These are phyloP conservation scores for Trichoderma simmonsii DNA, from an alignment of 2,329 filamentous ascomycete species.

Conservation along the genomic window DNA sequence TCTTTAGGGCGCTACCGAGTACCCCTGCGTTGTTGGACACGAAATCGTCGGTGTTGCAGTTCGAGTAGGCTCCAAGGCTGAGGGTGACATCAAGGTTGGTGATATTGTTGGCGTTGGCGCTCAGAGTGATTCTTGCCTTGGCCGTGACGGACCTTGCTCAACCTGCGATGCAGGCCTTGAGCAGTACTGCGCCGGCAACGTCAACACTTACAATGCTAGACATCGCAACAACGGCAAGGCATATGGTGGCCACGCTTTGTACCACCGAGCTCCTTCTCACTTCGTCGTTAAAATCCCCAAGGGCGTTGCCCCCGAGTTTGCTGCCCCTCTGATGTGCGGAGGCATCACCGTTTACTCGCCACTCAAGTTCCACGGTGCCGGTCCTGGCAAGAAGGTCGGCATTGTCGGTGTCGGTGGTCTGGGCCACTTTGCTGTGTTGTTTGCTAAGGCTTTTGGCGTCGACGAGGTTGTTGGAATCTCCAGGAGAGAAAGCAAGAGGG, in stretches of 20 bases:
- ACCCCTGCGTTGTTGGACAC: slow-evolving; percentile 58
- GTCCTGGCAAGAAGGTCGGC: slow-evolving; percentile 64
- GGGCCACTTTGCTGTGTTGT: slow-evolving; percentile 66
- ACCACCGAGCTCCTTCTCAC: slow-evolving; percentile 34
- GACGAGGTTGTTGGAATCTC: slow-evolving; percentile 60
- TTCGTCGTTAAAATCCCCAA: slow-evolving; percentile 53
- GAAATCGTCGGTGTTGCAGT: slow-evolving; percentile 62
- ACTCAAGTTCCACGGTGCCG: slow-evolving; percentile 58
- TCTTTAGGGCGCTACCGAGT: slow-evolving; percentile 23
- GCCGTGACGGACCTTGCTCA: slow-evolving; percentile 37
- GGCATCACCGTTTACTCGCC: slow-evolving; percentile 67
- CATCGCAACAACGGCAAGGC: slow-evolving; percentile 29
- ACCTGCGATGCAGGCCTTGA: slow-evolving; percentile 41
- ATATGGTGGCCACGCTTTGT: slow-evolving; percentile 49
- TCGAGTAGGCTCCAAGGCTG: slow-evolving; percentile 49
- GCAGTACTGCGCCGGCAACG: slow-evolving; percentile 41
- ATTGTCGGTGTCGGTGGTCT: slow-evolving; percentile 66
- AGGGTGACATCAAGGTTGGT: slow-evolving; percentile 52
- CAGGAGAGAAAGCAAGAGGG: slow-evolving; percentile 49
- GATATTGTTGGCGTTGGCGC: slow-evolving; percentile 63
- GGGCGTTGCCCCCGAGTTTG: slow-evolving; percentile 37
- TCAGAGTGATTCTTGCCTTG: slow-evolving; percentile 54
- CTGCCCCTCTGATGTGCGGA: slow-evolving; percentile 66
- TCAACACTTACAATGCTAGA: slow-evolving; percentile 51
- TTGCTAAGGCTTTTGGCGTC: slow-evolving; percentile 64